Percentiles rank a stretch among this genome's conserved stretches.
phyloP scores from a whole-genome alignment of 2,329 filamentous ascomycete species.

The Pseudogymnoascus sp. region DNA sequence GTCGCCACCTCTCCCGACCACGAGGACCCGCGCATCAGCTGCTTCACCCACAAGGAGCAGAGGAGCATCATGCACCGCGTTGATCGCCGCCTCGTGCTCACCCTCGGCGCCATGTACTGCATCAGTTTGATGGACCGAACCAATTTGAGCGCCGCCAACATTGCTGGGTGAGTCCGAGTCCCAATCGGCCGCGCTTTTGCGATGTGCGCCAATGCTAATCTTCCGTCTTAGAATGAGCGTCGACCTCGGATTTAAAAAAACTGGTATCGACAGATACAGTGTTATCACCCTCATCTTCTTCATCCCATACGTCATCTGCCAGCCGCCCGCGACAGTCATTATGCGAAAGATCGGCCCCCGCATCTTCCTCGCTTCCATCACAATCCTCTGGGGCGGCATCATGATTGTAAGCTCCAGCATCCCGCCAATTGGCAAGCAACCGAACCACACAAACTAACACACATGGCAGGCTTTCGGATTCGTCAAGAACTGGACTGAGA shows the following conservation, averaged over 20 bases:
- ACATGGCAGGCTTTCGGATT: conserved; percentile 27
- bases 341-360: conserved; percentile 59
- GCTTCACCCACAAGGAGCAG: conserved; percentile 53
- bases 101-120: conserved; percentile 61
- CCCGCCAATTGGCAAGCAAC: not conserved
- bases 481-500: conserved; percentile 24
- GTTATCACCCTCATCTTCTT: conserved; percentile 68
- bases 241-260: not conserved
- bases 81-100: conserved; percentile 56
- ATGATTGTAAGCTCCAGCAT: conserved; percentile 31
- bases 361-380: conserved; percentile 44
- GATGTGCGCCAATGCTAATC: not conserved
- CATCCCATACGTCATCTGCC: conserved; percentile 63
- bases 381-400: conserved; percentile 35
- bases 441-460: not conserved
- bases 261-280: conserved; percentile 29
- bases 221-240: not conserved
- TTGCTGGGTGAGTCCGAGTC: conserved; percentile 44
- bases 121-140: conserved; percentile 70
- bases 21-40: conserved; percentile 14
- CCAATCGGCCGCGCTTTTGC: not conserved
- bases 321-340: conserved; percentile 62
- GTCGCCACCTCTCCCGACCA: not conserved
- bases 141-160: conserved; percentile 61
- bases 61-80: conserved; percentile 60